Evolutionary conservation across 352 stramenopile species (phyloP).

Genomic region (Phytophthora uliginosa): DNA sequence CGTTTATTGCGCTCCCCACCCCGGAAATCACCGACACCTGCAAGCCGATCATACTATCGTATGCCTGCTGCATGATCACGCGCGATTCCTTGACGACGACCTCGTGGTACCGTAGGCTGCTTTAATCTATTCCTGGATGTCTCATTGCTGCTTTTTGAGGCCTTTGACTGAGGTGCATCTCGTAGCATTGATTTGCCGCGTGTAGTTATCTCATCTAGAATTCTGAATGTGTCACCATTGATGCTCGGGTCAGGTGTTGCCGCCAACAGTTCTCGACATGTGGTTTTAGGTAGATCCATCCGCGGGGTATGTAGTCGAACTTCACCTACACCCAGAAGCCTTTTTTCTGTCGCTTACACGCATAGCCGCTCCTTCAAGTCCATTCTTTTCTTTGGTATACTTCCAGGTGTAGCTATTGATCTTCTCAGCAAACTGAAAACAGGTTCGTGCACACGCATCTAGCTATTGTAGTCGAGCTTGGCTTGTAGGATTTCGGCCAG

Average conservation of each 20-base stretch:
- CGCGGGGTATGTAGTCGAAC: not conserved
- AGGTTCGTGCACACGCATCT: too few species aligned
- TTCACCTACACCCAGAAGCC: not conserved
- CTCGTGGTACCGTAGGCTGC: not conserved
- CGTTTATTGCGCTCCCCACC: not conserved
- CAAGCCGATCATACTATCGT: not conserved
- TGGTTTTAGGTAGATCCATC: not conserved
- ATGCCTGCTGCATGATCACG: not conserved
- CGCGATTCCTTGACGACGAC: not conserved
- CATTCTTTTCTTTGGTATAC: too few species aligned
- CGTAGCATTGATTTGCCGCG: too few species aligned
- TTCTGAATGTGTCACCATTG: too few species aligned
- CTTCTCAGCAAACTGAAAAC: too few species aligned
- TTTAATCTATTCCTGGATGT: too few species aligned
- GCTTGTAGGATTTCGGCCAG: too few species aligned
- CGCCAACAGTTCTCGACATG: not conserved
- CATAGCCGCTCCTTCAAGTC: too few species aligned
- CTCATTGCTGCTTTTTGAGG: too few species aligned
- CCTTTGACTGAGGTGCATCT: too few species aligned
- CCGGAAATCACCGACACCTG: not conserved
- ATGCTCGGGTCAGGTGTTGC: not conserved
- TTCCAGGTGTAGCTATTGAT: too few species aligned
- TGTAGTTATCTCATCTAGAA: not conserved
- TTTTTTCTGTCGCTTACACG: not conserved
- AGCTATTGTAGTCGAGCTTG: too few species aligned